These are phyloP conservation scores for Cutaneotrichosporon sp. DNA, from an alignment of 1,284 basidiomycete species.

Conservation along the genomic window DNA sequence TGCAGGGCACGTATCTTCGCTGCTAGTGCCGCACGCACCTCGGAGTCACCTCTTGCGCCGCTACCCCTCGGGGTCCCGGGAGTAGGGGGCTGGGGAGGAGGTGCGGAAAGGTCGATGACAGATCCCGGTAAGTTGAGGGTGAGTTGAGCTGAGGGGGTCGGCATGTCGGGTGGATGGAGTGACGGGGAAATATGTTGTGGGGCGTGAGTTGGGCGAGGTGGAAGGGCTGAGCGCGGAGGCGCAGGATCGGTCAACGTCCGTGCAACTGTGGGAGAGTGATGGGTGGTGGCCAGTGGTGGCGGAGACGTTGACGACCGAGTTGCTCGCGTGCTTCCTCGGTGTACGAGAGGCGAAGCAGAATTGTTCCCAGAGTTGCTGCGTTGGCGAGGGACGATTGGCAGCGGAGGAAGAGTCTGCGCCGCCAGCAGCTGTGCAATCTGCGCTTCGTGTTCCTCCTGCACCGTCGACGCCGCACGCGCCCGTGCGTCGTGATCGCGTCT, in stretches of 20 bases:
- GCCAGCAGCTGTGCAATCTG: not conserved
- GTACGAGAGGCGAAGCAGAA: too few species aligned
- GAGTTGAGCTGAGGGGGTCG: too few species aligned
- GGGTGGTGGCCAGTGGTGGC: not conserved
- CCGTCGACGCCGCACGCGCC: not conserved
- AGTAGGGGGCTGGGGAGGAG: not conserved
- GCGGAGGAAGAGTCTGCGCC: not conserved
- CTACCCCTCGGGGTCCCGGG: not conserved
- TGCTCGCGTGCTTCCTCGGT: not conserved
- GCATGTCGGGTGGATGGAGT: not conserved
- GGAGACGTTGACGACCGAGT: not conserved
- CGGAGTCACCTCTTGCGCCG: not conserved
- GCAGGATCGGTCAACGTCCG: not conserved
- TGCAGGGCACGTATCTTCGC: not conserved
- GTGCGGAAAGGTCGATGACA: not conserved
- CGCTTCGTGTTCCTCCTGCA: not conserved
- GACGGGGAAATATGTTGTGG: not conserved
- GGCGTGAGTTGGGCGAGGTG: not conserved
- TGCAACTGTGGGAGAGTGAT: not conserved
- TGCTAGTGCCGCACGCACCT: not conserved
- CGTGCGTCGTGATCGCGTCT: not conserved
- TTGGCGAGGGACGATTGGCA: not conserved
- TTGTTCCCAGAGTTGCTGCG: too few species aligned
- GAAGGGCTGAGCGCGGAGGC: not conserved
- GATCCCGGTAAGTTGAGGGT: not conserved